Base-by-base conservation (phyloP, 177 flowering plant species). In the Vitis hybrid region DNA sequence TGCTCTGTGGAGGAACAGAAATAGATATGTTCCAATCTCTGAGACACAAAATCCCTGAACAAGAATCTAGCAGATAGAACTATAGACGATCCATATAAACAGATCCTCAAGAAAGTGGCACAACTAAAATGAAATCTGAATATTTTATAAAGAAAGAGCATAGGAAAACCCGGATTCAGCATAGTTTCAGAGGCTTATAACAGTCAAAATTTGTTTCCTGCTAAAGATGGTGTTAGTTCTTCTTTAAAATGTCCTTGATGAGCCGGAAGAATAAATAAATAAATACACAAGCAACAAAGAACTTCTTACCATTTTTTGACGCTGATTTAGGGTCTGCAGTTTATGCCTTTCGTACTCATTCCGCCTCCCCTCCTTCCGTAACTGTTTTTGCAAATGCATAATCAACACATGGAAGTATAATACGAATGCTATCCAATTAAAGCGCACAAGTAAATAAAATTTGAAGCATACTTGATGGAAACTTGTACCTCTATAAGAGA, bases 321-420 rank as follows among this genome's bases (percentile, higher is more conserved):
- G 97, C 72, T 96, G 98, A 81, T 96, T 96, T 74, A 96, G 50
- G 74, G 98, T 92, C 78, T 90, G 97, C 69, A 96, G 82, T 75
- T 96, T 96, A 75, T 92, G 98, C 82, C 97, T 84, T 80, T 96
- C 99, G 80, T 90, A 91, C 74, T 96, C 98, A 73, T 88, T 93
- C 81, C 88, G 90, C 72, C 98, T 87, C 56, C 99, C 98, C 78
- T 96, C 99, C 76, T 96, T 96, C 70, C 86, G 82, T 79, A 96
- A 78, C 99, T 96, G 89, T 62, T 68, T 60, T 49, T 63, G 24
- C 17, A 78, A 60, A 63, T 8, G 12, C 19, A 70, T 35, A 35
- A 68, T 67, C 21, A 64, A 30, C n/a, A 40, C 30, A 50, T 40
- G 2, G 6, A 8, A 66, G 68, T 14, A 7, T 7, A 3, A 3